These are phyloP conservation scores for Penicillium waksmanii DNA, from an alignment of 495 filamentous ascomycete genomes.

Conservation along the genomic window DNA sequence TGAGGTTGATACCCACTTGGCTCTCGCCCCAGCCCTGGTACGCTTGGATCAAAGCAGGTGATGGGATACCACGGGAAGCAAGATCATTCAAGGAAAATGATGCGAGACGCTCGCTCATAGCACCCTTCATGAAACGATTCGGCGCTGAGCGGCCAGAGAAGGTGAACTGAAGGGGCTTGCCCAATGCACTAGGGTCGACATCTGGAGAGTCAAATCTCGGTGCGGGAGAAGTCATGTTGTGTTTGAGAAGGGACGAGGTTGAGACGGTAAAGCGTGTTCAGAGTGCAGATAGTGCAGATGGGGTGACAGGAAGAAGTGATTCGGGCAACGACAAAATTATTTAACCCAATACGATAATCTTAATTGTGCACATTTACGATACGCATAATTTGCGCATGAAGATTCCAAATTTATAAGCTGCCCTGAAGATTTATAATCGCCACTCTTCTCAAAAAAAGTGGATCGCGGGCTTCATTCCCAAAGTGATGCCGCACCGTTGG, in stretches of 20 bases:
- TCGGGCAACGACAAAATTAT: too few species aligned
- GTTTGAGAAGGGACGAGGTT: not conserved
- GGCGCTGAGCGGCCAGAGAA: slow-evolving; percentile 58
- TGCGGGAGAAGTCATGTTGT: slow-evolving; percentile 7
- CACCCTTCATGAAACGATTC: slow-evolving; percentile 67
- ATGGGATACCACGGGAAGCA: slow-evolving; percentile 58
- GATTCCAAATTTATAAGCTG: too few species aligned
- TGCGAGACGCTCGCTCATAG: slow-evolving; percentile 64
- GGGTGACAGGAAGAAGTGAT: not conserved
- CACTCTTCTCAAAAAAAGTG: too few species aligned
- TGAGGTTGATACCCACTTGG: slow-evolving; percentile 58
- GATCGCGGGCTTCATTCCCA: too few species aligned
- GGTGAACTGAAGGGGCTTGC: slow-evolving; percentile 56
- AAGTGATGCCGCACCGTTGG: too few species aligned
- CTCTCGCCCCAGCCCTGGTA: slow-evolving; percentile 66
- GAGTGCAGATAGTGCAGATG: not conserved
- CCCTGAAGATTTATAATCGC: too few species aligned
- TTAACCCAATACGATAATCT: too few species aligned
- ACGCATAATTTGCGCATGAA: too few species aligned
- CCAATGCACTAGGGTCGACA: slow-evolving; percentile 53
- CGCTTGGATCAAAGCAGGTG: slow-evolving; percentile 56
- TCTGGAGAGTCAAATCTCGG: slow-evolving; percentile 26
- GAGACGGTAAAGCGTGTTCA: not conserved
- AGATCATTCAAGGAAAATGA: slow-evolving; percentile 57
- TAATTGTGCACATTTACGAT: too few species aligned